Conservation (phyloP, 495 filamentous ascomycete species). For the Lindgomyces ingoldianus region DNA sequence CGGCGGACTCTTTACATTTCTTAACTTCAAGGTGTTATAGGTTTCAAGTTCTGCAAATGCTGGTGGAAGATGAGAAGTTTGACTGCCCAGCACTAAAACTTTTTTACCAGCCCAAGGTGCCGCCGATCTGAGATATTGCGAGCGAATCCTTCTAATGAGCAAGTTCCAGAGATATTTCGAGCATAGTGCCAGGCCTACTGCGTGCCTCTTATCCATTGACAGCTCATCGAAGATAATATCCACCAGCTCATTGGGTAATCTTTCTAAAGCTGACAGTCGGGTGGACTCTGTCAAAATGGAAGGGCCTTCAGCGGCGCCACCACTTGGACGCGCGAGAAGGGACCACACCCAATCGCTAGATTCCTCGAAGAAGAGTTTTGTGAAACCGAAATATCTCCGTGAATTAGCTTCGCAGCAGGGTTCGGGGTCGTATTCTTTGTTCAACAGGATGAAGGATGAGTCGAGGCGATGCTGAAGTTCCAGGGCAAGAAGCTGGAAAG, state of each 20-base stretch:
- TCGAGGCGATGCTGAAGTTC: too few species aligned
- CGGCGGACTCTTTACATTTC: background rate
- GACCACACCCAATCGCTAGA: conserved; percentile 1
- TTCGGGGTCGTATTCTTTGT: too few species aligned
- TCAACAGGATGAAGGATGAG: too few species aligned
- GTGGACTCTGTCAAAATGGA: background rate
- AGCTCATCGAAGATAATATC: background rate
- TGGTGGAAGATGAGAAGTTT: background rate
- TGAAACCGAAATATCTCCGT: too few species aligned
- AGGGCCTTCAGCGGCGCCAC: background rate
- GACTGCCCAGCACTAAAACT: background rate
- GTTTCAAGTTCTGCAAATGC: background rate
- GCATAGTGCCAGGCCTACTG: background rate
- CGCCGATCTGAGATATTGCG: background rate
- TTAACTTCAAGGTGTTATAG: background rate
- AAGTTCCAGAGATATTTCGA: background rate
- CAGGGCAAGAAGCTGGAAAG: too few species aligned
- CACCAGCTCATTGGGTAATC: background rate
- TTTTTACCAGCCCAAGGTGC: background rate
- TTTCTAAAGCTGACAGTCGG: background rate
- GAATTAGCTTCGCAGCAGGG: too few species aligned
- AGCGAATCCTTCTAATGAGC: background rate
- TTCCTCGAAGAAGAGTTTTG: background rate
- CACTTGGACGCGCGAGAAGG: background rate
- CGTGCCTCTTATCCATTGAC: background rate